Evolutionary conservation across 176 grass and related monocot species (phyloP), one percentile per base, ranked within the genome.

Genomic region (Dendrocalamus sinicus): DNA sequence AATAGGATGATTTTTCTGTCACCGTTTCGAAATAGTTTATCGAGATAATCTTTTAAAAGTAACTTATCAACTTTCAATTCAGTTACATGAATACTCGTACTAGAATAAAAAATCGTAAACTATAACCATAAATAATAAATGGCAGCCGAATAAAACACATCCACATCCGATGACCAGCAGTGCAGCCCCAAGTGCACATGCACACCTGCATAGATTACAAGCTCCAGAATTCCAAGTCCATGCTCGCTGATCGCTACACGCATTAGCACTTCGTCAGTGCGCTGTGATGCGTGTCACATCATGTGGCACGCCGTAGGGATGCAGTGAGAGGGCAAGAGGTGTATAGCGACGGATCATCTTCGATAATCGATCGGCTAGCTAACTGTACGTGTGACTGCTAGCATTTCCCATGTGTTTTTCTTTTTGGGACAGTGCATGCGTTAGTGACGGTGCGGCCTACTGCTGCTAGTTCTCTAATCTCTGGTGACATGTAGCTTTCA

Each of bases 341-440:
- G 73, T 19, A 13, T 13, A 75, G 72, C 47, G 30, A 76, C 30
- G 80, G 16, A 23, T 83, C 80, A 44, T 43, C 70, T 28, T 37
- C 12, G 37, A 8, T 3, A 17, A 40, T 11, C 10, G 13, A 19
- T 19, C 26, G 12, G 7, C 14, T 7, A 39, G 22, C 60, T 9
- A 8, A 35, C 9, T 35, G 28, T 20, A 9, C 43, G 11, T 35
- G 57, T 11, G 44, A 40, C 57, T 23, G 48, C 30, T 32, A 73
- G n/a, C 81, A 5, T 76, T 85, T 43, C 63, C 51, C 83, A 85
- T 70, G 74, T 78, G 83, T 28, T 20, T 61, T 61, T 26, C 24
- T 44, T 1, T 35, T 35, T 35, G 0, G 32, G n/a, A n/a, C 55
- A 22, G n/a, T 68, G 62, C 24, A 9, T 7, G 46, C 17, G 35